Evolutionary conservation across 2,329 filamentous ascomycete species (phyloP).

Genomic region (Trichoderma sp.): DNA sequence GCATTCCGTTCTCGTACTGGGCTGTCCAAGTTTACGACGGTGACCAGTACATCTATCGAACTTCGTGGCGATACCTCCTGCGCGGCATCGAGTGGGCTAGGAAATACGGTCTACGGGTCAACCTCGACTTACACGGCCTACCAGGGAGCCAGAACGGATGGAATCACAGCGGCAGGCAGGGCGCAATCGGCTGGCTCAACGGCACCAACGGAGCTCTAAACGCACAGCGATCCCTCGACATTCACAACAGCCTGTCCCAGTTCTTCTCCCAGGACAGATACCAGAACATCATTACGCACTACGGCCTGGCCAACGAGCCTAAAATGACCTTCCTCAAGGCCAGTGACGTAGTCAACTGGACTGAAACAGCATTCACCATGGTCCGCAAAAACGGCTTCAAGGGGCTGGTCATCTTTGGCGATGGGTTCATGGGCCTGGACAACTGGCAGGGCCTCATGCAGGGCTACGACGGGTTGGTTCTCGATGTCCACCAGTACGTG

Average conservation of each 20-base stretch:
- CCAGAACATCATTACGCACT: constrained; percentile 87
- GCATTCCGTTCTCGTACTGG: constrained; percentile 96
- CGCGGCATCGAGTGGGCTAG: constrained; percentile 92
- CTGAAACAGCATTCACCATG: constrained; percentile 67
- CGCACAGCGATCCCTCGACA: constrained; percentile 76
- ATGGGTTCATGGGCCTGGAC: constrained; percentile 87
- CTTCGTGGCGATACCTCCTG: constrained; percentile 90
- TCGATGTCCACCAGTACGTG: constrained; percentile 98
- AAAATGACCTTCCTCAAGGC: constrained; percentile 75
- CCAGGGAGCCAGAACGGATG: constrained; percentile 96
- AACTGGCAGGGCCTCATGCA: constrained; percentile 89
- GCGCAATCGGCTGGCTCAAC: constrained; percentile 82
- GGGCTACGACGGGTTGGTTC: constrained; percentile 68
- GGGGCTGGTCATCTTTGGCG: constrained; percentile 79
- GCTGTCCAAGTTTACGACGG: constrained; percentile 79
- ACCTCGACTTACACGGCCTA: constrained; percentile 88
- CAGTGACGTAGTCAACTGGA: constrained; percentile 75
- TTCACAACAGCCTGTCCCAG: constrained; percentile 81
- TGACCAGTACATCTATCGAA: constrained; percentile 85
- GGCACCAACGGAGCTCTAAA: constrained; percentile 82
- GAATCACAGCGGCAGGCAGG: constrained; percentile 90
- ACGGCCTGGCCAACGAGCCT: constrained; percentile 93
- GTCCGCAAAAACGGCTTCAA: constrained; percentile 76
- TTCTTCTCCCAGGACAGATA: constrained; percentile 96
- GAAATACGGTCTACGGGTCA: constrained; percentile 87